Evolutionary conservation across 495 filamentous ascomycete genomes (phyloP).

Genomic region (Aspergillus indologenus): DNA sequence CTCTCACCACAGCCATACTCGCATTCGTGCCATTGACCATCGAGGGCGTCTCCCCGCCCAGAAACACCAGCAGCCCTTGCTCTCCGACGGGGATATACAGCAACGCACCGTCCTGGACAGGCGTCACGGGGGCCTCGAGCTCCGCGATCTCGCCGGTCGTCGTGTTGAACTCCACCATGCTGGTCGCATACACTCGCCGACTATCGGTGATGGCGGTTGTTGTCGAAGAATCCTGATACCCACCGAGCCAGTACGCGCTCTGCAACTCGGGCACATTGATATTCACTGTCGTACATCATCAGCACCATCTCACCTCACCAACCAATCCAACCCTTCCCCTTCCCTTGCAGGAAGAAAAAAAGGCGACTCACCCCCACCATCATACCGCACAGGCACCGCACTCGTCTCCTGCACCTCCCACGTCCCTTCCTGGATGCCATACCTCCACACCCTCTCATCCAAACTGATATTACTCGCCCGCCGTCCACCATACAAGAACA

Average conservation of each 20-base stretch:
- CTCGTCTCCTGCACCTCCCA: constrained; percentile 12
- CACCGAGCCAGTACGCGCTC: constrained; percentile 18
- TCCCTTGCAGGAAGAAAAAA: too few relatives aligned
- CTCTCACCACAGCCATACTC: constrained; percentile 5
- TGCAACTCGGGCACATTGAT: constrained; percentile 14
- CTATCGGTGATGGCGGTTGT: constrained; percentile 15
- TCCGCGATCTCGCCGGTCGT: constrained; percentile 10
- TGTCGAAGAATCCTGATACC: constrained; percentile 12
- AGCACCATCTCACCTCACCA: not conserved
- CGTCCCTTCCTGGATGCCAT: not conserved
- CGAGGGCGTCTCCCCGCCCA: constrained; percentile 19
- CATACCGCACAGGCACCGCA: constrained; percentile 9
- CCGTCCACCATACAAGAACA: constrained; percentile 13
- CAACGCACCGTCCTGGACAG: constrained; percentile 15
- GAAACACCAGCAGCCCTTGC: constrained; percentile 12
- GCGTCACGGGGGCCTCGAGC: constrained; percentile 8
- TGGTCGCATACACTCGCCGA: constrained; percentile 5
- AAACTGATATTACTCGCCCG: constrained; percentile 2
- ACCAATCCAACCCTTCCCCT: not conserved
- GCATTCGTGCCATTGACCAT: constrained; percentile 14
- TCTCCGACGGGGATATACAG: constrained; percentile 13
- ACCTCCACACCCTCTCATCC: constrained; percentile 12
- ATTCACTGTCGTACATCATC: constrained; percentile 3
- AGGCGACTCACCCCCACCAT: constrained; percentile 8
- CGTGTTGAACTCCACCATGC: constrained; percentile 19